Percentiles rank a stretch among this genome's conserved stretches.
Conservation (phyloP, 192 early-diverging fungal species). For the Ramicandelaber brevisporus region DNA sequence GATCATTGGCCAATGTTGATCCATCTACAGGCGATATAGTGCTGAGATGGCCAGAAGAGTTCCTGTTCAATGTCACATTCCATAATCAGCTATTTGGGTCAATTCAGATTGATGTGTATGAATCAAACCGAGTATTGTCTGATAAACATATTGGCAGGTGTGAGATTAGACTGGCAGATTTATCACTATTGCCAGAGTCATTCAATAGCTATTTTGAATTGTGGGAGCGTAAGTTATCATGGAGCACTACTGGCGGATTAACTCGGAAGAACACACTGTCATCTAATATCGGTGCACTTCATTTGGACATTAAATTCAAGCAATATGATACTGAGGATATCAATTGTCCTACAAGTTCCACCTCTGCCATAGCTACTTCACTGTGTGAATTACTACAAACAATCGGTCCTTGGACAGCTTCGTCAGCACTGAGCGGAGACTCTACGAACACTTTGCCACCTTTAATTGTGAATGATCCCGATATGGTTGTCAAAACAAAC, state of each 20-base stretch:
- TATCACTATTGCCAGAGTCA: conserved; percentile 34
- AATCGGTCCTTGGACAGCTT: no score
- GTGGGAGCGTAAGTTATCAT: conserved; percentile 39
- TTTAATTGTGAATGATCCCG: no score
- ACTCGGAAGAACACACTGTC: conserved; percentile 21
- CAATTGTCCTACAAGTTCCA: conserved; percentile 11
- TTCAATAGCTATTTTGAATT: conserved; percentile 53
- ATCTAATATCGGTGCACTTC: conserved; percentile 38
- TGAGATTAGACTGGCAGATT: conserved; percentile 29
- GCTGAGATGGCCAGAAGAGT: no score
- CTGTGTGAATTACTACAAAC: conserved; percentile 7
- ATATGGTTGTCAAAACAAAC: no score
- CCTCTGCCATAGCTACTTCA: conserved; percentile 9
- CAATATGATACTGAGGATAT: conserved; percentile 25
- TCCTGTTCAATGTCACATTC: conserved; percentile 37
- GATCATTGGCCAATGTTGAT: no score
- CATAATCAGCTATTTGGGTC: conserved; percentile 54
- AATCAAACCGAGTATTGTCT: conserved; percentile 25
- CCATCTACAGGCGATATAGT: no score
- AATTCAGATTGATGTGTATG: conserved; percentile 38
- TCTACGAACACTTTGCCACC: no score
- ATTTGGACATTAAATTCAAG: conserved; percentile 34
- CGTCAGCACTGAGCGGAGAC: no score
- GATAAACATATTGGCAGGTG: conserved; percentile 38
- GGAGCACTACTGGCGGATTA: conserved; percentile 29